A percentile compares a stretch with the other conserved stretches of the same genome.
phyloP scores from a whole-genome alignment of 345 rosid species.

The Eucalyptus pauciflora region DNA sequence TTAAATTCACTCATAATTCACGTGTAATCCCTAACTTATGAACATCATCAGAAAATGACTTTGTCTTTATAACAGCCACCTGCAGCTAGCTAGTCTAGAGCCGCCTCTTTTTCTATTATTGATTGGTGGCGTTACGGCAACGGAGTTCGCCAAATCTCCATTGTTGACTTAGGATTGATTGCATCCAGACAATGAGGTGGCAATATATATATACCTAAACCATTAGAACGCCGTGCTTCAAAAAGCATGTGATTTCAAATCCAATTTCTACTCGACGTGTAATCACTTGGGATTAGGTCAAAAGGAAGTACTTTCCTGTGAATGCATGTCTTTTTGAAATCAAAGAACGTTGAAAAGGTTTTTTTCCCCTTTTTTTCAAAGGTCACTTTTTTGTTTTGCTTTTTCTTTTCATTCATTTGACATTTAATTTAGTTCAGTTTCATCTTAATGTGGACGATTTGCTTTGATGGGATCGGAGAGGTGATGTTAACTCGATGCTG shows the following conservation, averaged over 20 bases:
- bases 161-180: neutral
- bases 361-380: too few relatives aligned
- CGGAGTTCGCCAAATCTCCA: neutral
- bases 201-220: neutral
- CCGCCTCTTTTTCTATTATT: neutral
- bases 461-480: too few relatives aligned
- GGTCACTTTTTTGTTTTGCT: too few relatives aligned
- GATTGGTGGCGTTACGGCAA: neutral
- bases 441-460: too few relatives aligned
- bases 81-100: neutral
- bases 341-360: too few relatives aligned
- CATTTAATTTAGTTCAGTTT: too few relatives aligned
- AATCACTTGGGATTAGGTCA: too few relatives aligned
- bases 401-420: too few relatives aligned
- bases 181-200: neutral
- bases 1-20: neutral
- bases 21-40: neutral
- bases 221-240: neutral
- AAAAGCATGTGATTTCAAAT: neutral
- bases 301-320: too few relatives aligned
- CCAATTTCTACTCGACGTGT: neutral
- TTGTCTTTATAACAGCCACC: neutral
- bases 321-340: too few relatives aligned
- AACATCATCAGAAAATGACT: neutral
- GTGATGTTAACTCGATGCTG: too few relatives aligned